These are phyloP conservation scores for Neurospora sp. DNA, from an alignment of 495 filamentous ascomycete species.

Conservation along the genomic window DNA sequence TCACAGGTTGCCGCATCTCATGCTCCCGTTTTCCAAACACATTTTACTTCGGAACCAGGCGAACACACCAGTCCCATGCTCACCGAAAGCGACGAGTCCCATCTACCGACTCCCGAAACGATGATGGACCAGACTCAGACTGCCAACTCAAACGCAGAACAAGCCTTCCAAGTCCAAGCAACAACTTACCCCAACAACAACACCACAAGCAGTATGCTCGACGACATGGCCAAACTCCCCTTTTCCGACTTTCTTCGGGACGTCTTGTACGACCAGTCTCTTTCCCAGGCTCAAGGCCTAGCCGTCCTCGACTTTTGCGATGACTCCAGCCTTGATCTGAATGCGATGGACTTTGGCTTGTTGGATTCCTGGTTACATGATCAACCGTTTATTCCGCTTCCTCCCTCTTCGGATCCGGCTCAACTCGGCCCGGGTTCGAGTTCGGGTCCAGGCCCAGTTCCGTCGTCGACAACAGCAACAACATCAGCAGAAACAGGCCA, in stretches of 20 bases:
- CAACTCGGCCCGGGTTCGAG: not conserved
- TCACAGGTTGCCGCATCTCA: not conserved
- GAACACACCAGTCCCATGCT: not conserved
- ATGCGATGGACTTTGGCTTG: conserved; percentile 49
- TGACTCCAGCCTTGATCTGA: conserved; percentile 46
- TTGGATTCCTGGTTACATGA: conserved; percentile 38
- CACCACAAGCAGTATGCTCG: not conserved
- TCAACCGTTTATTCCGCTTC: not conserved
- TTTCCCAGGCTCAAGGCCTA: conserved; percentile 25
- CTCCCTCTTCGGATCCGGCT: not conserved
- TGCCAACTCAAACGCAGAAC: not conserved
- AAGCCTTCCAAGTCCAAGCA: not conserved
- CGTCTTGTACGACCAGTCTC: conserved; percentile 22
- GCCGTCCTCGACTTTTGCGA: conserved; percentile 39
- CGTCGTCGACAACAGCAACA: not conserved
- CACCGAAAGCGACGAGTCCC: conserved; percentile 15
- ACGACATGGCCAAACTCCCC: conserved; percentile 14
- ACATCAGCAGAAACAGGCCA: not conserved
- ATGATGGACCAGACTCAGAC: conserved; percentile 12
- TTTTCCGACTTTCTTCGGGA: conserved; percentile 29
- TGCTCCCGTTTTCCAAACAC: not conserved
- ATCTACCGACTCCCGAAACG: conserved; percentile 20
- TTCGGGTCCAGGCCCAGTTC: not conserved
- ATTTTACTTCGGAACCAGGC: not conserved
- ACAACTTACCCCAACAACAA: conserved; percentile 7